Base-by-base conservation (phyloP, 345 rosid species). In the Toxicodendron radicans region DNA sequence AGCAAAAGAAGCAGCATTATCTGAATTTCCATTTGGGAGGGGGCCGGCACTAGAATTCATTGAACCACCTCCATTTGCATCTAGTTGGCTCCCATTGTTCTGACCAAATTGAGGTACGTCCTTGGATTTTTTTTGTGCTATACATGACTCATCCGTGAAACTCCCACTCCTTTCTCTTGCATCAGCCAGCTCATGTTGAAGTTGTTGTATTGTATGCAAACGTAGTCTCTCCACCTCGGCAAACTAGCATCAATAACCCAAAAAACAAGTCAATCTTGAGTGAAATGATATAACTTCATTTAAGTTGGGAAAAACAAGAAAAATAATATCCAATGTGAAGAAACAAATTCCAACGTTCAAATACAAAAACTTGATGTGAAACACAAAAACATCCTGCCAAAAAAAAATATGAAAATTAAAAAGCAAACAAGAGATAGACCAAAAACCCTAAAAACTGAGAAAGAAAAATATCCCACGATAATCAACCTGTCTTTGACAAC, bases 401-500 rank as follows among this genome's bases (percentile, higher is more conserved):
- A 38, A 38, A 38, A 38, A 38, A 38, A 38, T 38, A 38, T 38
- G 43, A 38, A 38, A 38, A 13, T 0, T 10, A 27, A 48, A 73
- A 45, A 9, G 32, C 43, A 35, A 48, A 61, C 3, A 72, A 72
- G 61, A 27, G 10, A 54, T 58, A 20, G 43, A 58, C 60, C 38
- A 64, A 66, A 38, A 68, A 73, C 45, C 57, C 62, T 27, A 51
- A 59, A 38, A 64, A 43, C 30, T 41, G 12, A 13, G 32, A 63
- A 71, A 20, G 35, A 73, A 38, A 79, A 53, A 74, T 6, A 38
- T 65, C 65, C 66, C 41, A 59, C 56, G 72, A 64, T 54, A 70
- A 81, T 64, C 43, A 74, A 95, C 99, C 99, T 95, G 99, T 87
- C 97, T 87, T 80, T 95, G 99, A 80, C 91, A 95, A 59, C 90